A percentile compares a stretch with the other conserved stretches of the same genome.
phyloP scores from a whole-genome alignment of 768 basidiomycete species.

The Phylloporus sp. region DNA sequence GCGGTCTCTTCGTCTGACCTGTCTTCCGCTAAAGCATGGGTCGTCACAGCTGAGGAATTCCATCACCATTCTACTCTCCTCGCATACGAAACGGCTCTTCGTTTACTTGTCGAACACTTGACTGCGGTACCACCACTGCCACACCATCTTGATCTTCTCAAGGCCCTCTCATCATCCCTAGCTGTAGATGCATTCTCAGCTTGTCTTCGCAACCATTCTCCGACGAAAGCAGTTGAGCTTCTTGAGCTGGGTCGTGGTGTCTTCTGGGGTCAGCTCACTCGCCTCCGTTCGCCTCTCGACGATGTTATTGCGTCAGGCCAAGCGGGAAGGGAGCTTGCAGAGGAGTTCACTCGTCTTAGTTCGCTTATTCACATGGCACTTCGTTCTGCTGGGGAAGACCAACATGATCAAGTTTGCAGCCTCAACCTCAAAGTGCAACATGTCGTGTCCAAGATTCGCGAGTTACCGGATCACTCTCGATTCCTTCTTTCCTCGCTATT shows the following conservation, averaged over 20 bases:
- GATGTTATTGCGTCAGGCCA: neutral
- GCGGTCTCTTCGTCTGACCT: neutral
- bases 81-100: neutral
- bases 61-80: neutral
- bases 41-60: neutral
- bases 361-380: neutral
- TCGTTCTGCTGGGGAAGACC: neutral
- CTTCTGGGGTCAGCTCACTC: neutral
- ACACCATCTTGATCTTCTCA: neutral
- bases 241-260: neutral
- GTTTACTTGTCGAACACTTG: neutral
- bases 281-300: neutral
- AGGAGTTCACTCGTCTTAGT: neutral
- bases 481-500: neutral
- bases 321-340: neutral
- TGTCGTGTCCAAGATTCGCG: neutral
- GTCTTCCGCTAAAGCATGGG: neutral
- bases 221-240: neutral
- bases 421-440: neutral
- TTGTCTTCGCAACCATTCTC: neutral
- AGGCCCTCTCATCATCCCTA: neutral
- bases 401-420: neutral
- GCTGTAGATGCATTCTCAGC: neutral
- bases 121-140: neutral
- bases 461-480: neutral